Evolutionary conservation across 2,329 filamentous ascomycete genomes (phyloP), one percentile per base, ranked within the genome.

Genomic region (Penicillium digitatum): DNA sequence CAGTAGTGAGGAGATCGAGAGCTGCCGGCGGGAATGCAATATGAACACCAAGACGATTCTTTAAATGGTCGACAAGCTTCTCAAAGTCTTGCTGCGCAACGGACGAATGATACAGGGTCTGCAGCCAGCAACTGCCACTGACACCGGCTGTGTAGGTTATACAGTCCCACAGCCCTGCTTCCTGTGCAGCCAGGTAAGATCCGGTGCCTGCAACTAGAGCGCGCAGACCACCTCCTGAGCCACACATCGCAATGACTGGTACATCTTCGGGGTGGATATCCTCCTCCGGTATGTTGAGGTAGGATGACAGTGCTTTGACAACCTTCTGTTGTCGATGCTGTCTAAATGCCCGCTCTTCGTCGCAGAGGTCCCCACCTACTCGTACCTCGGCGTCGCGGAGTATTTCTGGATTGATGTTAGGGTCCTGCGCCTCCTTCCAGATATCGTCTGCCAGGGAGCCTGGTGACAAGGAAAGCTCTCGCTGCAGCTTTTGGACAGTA

Each of bases 41-140:
- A 67, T 99, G 94, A 2, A 94, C 82, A 1, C 87, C 87, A 4
- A 96, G 81, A 26, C 94, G 84, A 47, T 86, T 83, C 72, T 96
- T 97, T 51, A 99, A 76, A 68, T 99, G 94, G 10, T 92, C 83
- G 37, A 96, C 82, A 20, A 96, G 79, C 35, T 79, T 82, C 22
- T 81, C 77, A 62, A 95, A 83, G 58, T 83, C 84, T 52, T 86
- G 83, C 16, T 81, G 79, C 0, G 87, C 82, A 54, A 97, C 81
- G 0, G 90, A 89, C 0, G 90, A 93, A 67, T 94, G 86, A 69
- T 89, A 96, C 4, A 99, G 79, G 0, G 89, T 81, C 71, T 97
- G 93, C 6, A 97, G 80, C 94, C 94, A 99, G 72, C 94, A 97
- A 60, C 89, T 95, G 0, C 94, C 94, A 69, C 91, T 96, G 46